These are phyloP conservation scores for Saccharomyces pastorianus DNA, from an alignment of 1,139 yeast genomes.

Conservation along the genomic window DNA sequence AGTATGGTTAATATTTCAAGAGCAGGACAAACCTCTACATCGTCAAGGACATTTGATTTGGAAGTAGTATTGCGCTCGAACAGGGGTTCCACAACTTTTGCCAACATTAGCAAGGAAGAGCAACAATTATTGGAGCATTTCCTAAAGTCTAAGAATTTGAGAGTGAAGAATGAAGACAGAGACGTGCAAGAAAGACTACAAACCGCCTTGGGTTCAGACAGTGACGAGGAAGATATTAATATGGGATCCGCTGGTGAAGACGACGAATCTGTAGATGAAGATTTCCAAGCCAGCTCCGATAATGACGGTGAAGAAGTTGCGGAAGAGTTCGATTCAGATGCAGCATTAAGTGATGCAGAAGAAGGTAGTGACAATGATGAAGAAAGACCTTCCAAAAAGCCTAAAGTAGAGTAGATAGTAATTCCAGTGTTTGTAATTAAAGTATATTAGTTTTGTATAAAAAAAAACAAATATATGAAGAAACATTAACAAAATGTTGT, in stretches of 20 bases:
- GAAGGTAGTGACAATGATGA: slow-evolving; percentile 33
- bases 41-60: slow-evolving; percentile 88
- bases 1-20: slow-evolving; percentile 75
- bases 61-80: slow-evolving; percentile 65
- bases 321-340: slow-evolving; percentile 82
- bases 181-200: slow-evolving; percentile 77
- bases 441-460: neutral
- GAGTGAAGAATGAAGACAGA: slow-evolving; percentile 82
- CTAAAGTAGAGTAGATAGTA: slow-evolving; percentile 22
- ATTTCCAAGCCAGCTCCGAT: slow-evolving; percentile 53
- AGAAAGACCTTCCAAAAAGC: slow-evolving; percentile 31
- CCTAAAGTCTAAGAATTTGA: slow-evolving; percentile 68
- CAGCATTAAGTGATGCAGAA: slow-evolving; percentile 39
- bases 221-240: slow-evolving; percentile 55
- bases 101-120: slow-evolving; percentile 85
- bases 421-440: neutral
- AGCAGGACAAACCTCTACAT: slow-evolving; percentile 71
- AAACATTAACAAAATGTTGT: too few relatives aligned
- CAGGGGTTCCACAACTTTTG: slow-evolving; percentile 70
- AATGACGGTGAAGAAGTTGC: slow-evolving; percentile 61
- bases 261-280: slow-evolving; percentile 62
- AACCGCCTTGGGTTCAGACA: slow-evolving; percentile 64
- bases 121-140: slow-evolving; percentile 70
- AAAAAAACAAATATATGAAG: neutral
- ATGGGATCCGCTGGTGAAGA: slow-evolving; percentile 73